A percentile compares a stretch with the other conserved stretches of the same genome.
Evolutionary conservation across 768 basidiomycete genomes (phyloP).

Genomic region (Termitomyces sp.): DNA sequence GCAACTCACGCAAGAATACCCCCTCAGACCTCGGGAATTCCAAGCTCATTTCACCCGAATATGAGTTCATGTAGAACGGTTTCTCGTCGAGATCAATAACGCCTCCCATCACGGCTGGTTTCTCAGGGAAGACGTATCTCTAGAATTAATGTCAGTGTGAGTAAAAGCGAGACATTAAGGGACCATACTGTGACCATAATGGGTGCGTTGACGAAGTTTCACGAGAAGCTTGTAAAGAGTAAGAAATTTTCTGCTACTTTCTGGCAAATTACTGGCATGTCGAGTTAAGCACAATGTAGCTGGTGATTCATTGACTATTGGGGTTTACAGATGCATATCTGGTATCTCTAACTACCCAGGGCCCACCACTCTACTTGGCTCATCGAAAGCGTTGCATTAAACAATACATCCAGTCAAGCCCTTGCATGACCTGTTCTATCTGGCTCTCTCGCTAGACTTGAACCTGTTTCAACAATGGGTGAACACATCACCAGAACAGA

Average conservation of each 20-base stretch:
- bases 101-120: constrained; percentile 44
- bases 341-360: background rate
- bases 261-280: background rate
- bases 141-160: background rate
- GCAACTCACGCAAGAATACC: constrained; percentile 83
- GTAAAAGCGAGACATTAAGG: background rate
- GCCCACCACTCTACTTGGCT: background rate
- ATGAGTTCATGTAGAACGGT: constrained; percentile 86
- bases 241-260: background rate
- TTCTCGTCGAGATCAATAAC: constrained; percentile 80
- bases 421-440: background rate
- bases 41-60: constrained; percentile 85
- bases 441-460: background rate
- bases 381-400: background rate
- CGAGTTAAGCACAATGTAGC: background rate
- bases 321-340: background rate
- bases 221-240: constrained; percentile 29
- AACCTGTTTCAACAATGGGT: background rate
- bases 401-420: too few species aligned
- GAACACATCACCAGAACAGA: background rate
- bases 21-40: constrained; percentile 84
- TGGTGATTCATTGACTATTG: background rate
- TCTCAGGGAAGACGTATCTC: constrained; percentile 75
- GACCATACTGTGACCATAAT: constrained; percentile 82
- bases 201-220: constrained; percentile 82